These are phyloP conservation scores for Leishmania major DNA, from an alignment of 208 protist species.

Conservation along the genomic window DNA sequence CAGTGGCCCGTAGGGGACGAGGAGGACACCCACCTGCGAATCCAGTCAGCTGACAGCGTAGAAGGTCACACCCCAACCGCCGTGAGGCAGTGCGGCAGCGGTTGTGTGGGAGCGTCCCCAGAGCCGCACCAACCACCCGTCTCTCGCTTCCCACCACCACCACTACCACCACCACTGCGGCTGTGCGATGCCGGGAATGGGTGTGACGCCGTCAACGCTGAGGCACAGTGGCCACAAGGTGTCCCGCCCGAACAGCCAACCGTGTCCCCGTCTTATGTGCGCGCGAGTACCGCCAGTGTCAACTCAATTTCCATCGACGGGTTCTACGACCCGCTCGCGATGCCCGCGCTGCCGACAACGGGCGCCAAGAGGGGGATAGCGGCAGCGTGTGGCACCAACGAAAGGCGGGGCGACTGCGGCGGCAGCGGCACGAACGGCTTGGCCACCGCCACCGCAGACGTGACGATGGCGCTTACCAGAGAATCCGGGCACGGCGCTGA, in stretches of 20 bases:
- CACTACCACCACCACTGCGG: neutral
- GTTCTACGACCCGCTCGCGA: conserved; percentile 50
- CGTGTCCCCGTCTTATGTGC: conserved; percentile 6
- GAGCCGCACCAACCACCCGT: conserved; percentile 9
- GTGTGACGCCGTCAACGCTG: neutral
- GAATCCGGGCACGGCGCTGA: conserved; percentile 1
- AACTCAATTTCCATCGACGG: conserved; percentile 27
- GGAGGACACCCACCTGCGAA: neutral
- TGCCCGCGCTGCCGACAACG: conserved; percentile 18
- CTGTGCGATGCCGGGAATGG: neutral
- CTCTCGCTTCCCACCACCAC: neutral
- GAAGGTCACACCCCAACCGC: neutral
- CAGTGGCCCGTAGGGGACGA: neutral
- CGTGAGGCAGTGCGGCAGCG: neutral
- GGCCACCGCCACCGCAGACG: neutral
- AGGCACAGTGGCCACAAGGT: neutral
- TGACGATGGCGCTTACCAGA: conserved; percentile 11
- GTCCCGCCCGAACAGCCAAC: neutral
- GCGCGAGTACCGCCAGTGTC: conserved; percentile 18
- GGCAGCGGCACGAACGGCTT: neutral
- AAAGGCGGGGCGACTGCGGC: neutral
- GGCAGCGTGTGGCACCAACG: neutral
- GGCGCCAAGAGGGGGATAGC: neutral
- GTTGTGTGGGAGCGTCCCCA: conserved; percentile 9
- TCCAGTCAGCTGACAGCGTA: neutral